A percentile compares a stretch with the other conserved stretches of the same genome.
These are phyloP conservation scores for Dorcoceras hygrometricum DNA, from an alignment of 257 asterid genomes.

Conservation along the genomic window DNA sequence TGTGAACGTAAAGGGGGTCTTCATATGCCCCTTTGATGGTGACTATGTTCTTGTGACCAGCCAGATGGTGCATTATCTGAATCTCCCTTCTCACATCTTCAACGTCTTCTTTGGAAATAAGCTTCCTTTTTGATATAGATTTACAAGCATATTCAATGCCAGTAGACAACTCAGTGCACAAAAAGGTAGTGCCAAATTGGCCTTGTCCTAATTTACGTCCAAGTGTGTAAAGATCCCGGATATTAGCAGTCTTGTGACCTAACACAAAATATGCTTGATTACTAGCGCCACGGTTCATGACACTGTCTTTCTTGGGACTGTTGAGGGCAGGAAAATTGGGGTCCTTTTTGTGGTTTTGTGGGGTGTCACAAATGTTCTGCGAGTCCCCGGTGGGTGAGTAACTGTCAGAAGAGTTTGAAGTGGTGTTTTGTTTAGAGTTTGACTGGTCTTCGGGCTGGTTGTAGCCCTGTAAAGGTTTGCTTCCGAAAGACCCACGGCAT, in stretches of 20 bases:
- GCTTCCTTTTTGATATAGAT: conserved; percentile 82
- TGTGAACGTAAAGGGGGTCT: conserved; percentile 79
- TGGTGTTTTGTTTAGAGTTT: conserved; percentile 36
- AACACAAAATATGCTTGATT: conserved; percentile 62
- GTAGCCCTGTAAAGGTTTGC: conserved; percentile 58
- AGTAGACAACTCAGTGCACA: conserved; percentile 63
- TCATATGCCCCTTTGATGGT: conserved; percentile 90
- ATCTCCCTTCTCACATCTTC: conserved; percentile 96
- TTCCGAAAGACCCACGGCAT: conserved; percentile 92
- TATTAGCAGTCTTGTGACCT: conserved; percentile 76
- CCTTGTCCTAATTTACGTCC: conserved; percentile 91
- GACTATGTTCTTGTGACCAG: conserved; percentile 85
- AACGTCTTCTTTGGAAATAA: conserved; percentile 78
- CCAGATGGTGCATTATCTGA: conserved; percentile 94
- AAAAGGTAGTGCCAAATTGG: conserved; percentile 80
- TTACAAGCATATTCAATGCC: conserved; percentile 76
- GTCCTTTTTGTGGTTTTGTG: conserved; percentile 32
- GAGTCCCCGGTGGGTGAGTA: conserved; percentile 39
- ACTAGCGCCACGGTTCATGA: conserved; percentile 54
- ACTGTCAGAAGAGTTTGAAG: conserved; percentile 40
- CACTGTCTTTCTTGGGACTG: conserved; percentile 48
- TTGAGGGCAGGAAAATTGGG: conserved; percentile 28
- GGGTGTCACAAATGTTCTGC: conserved; percentile 32
- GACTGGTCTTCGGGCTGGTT: conserved; percentile 55
- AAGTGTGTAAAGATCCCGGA: conserved; percentile 69